phyloP scores from a whole-genome alignment of 345 rosid genomes.

The Excoecaria cochinchinensis region DNA sequence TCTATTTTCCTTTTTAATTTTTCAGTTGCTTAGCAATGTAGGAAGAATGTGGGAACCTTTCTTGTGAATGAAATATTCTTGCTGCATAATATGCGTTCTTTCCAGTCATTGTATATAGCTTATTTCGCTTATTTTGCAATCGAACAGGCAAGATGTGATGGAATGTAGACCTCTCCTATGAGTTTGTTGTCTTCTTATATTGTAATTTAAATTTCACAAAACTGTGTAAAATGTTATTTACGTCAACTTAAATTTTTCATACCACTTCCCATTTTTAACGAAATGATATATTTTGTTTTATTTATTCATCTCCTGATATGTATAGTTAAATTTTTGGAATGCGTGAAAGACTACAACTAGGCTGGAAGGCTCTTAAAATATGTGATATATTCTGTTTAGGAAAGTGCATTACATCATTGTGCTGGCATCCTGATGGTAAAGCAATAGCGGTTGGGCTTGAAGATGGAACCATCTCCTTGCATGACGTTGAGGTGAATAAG shows the following conservation, averaged over 20 bases:
- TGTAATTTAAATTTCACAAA: not conserved
- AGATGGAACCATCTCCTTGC: slow-evolving; percentile 76
- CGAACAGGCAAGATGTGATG: not conserved
- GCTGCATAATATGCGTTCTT: not conserved
- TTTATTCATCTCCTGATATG: too few species aligned
- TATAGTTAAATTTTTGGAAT: not conserved
- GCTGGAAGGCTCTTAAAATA: not conserved
- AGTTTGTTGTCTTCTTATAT: not conserved
- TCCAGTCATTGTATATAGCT: too few species aligned
- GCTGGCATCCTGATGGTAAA: slow-evolving; percentile 94
- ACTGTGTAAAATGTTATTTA: not conserved
- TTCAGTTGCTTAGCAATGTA: not conserved
- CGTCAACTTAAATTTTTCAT: not conserved
- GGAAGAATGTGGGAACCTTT: not conserved
- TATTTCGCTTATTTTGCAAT: not conserved
- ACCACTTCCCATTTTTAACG: not conserved
- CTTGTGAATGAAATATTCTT: not conserved
- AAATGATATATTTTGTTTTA: too few species aligned
- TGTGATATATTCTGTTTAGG: slow-evolving; percentile 37
- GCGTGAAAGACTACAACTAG: not conserved
- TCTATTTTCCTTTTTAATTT: not conserved
- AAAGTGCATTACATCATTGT: slow-evolving; percentile 58
- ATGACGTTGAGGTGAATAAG: slow-evolving; percentile 77
- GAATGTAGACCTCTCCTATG: not conserved
- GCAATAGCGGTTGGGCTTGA: slow-evolving; percentile 83